Evolutionary conservation across 768 basidiomycete species (phyloP).

Genomic region (Lyophyllum atratum): DNA sequence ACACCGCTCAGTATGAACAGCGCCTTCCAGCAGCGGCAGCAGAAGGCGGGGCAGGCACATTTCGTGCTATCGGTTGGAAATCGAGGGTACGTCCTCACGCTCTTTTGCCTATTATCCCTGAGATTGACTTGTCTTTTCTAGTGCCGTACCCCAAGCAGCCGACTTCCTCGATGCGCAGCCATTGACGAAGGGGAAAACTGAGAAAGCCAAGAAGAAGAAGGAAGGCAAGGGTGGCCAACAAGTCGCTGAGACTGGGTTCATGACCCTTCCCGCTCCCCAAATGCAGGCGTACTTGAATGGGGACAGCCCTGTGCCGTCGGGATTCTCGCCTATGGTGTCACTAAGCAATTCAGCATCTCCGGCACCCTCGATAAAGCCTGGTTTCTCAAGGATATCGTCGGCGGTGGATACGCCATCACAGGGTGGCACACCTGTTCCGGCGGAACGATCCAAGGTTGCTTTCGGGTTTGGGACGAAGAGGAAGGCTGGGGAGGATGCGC

Average conservation of each 20-base stretch:
- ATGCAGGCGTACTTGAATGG: conserved; percentile 41
- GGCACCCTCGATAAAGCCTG: conserved; percentile 54
- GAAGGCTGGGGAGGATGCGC: conserved; percentile 74
- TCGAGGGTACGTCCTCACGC: conserved; percentile 68
- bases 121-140: conserved; percentile 29
- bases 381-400: conserved; percentile 77
- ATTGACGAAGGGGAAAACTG: conserved; percentile 80
- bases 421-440: conserved; percentile 57
- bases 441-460: conserved; percentile 72
- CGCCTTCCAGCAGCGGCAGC: conserved; percentile 91
- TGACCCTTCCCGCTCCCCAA: conserved; percentile 68
- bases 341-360: conserved; percentile 56
- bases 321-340: conserved; percentile 26
- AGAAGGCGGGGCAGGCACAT: conserved; percentile 94
- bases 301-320: conserved; percentile 47
- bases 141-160: conserved; percentile 83
- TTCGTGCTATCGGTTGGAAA: conserved; percentile 96
- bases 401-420: conserved; percentile 53
- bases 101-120: neutral
- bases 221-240: conserved; percentile 58
- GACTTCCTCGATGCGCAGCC: conserved; percentile 83
- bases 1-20: conserved; percentile 94
- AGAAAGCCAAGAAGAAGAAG: conserved; percentile 86
- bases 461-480: conserved; percentile 81
- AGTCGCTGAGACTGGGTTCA: conserved; percentile 58